phyloP scores from a whole-genome alignment of 208 protist genomes.

The Phytomonas sp. region DNA sequence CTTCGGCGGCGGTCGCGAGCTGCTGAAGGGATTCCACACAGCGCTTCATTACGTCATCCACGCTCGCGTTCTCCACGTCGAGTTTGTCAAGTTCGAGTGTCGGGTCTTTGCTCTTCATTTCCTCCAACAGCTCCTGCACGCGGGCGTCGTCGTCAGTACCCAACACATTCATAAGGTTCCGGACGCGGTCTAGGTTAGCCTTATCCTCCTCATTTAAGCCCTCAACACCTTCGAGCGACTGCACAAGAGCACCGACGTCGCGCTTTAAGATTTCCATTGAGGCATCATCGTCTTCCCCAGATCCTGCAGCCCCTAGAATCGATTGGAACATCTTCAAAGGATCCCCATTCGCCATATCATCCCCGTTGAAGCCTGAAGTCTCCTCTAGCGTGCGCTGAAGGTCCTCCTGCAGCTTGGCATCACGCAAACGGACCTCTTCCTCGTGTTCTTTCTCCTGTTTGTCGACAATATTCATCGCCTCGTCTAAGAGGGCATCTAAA shows the following conservation, averaged over 20 bases:
- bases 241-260: conserved; percentile 35
- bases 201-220: conserved; percentile 28
- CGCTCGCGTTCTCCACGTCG: conserved; percentile 16
- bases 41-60: conserved; percentile 22
- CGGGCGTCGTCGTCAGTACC: conserved; percentile 38
- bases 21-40: conserved; percentile 30
- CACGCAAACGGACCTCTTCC: conserved; percentile 34
- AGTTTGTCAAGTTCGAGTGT: conserved; percentile 10
- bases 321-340: conserved; percentile 33
- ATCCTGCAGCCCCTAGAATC: conserved; percentile 18
- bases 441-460: conserved; percentile 63
- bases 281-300: conserved; percentile 12
- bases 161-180: conserved; percentile 42
- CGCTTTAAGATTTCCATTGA: conserved; percentile 41
- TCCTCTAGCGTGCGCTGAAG: conserved; percentile 34
- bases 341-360: conserved; percentile 17
- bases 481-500: conserved; percentile 73
- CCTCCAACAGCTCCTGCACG: conserved; percentile 24
- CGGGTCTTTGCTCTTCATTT: conserved; percentile 24
- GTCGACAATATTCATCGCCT: conserved; percentile 71
- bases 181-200: conserved; percentile 28
- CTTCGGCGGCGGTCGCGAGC: conserved; percentile 14
- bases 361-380: conserved; percentile 6
- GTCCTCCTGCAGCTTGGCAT: conserved; percentile 44
- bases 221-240: conserved; percentile 27